These are phyloP conservation scores for Corinectria fuckeliana DNA, from an alignment of 2,329 filamentous ascomycete species.

Conservation along the genomic window DNA sequence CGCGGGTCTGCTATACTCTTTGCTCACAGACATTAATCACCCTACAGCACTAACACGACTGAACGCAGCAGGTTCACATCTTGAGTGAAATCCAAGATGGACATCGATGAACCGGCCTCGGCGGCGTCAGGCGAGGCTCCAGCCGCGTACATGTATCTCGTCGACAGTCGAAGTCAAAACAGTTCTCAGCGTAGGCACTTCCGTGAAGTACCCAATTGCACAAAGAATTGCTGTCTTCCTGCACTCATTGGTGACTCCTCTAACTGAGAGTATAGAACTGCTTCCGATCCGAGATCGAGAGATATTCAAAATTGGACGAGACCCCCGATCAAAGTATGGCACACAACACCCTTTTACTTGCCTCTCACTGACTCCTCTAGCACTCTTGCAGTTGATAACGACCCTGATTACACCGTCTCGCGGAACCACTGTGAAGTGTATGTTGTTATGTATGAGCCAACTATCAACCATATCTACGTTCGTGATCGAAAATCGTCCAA, in stretches of 20 bases:
- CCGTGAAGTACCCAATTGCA: constrained; percentile 3
- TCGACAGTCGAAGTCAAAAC: constrained; percentile 33
- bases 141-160: constrained; percentile 36
- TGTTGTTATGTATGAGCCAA: constrained; percentile 57
- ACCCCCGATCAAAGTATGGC: constrained; percentile 43
- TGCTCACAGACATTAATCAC: constrained; percentile 5
- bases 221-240: constrained; percentile 3
- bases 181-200: constrained; percentile 36
- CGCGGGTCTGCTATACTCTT: constrained; percentile 11
- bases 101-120: constrained; percentile 12
- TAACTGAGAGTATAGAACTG: constrained; percentile 30
- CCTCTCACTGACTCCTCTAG: constrained; percentile 33
- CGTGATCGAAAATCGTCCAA: constrained; percentile 61
- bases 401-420: constrained; percentile 52
- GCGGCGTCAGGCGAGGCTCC: constrained; percentile 22
- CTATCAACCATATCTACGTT: constrained; percentile 56
- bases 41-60: constrained; percentile 31
- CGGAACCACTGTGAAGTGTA: constrained; percentile 63
- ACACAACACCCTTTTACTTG: neutral
- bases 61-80: neutral
- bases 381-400: constrained; percentile 47
- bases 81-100: constrained; percentile 26
- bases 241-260: constrained; percentile 15
- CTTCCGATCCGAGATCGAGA: constrained; percentile 40
- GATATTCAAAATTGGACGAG: constrained; percentile 46